phyloP scores from a whole-genome alignment of 148 eudicot species.

The Simmondsia chinensis region DNA sequence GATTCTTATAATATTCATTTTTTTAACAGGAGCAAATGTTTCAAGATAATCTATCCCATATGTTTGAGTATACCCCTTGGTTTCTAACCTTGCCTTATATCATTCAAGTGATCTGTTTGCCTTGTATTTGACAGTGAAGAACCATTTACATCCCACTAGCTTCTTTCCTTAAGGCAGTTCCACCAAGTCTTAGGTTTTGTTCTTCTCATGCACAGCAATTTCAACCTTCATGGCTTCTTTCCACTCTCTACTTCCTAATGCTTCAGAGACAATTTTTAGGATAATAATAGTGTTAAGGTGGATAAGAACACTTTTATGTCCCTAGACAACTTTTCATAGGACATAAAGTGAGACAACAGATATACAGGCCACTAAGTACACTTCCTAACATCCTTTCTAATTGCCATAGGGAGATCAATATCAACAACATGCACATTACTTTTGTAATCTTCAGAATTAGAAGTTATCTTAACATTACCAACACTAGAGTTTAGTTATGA shows the following conservation, averaged over 20 bases:
- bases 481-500: neutral
- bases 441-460: neutral
- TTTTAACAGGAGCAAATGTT: too few relatives aligned
- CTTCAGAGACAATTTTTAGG: neutral
- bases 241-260: neutral
- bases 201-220: neutral
- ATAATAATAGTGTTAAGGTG: neutral
- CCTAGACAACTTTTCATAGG: too few relatives aligned
- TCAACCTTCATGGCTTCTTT: neutral
- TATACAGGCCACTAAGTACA: too few relatives aligned
- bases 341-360: too few relatives aligned
- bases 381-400: neutral
- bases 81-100: neutral
- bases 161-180: too few relatives aligned
- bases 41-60: too few relatives aligned
- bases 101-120: neutral
- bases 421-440: neutral
- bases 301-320: neutral
- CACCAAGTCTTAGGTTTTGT: too few relatives aligned
- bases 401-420: neutral
- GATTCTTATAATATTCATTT: neutral
- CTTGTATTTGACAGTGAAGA: too few relatives aligned
- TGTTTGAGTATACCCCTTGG: too few relatives aligned
- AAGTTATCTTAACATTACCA: neutral
- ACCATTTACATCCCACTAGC: constrained; percentile 3